These are phyloP conservation scores for Pseudogymnoascus pannorum DNA, from an alignment of 2,329 filamentous ascomycete genomes.

Conservation along the genomic window DNA sequence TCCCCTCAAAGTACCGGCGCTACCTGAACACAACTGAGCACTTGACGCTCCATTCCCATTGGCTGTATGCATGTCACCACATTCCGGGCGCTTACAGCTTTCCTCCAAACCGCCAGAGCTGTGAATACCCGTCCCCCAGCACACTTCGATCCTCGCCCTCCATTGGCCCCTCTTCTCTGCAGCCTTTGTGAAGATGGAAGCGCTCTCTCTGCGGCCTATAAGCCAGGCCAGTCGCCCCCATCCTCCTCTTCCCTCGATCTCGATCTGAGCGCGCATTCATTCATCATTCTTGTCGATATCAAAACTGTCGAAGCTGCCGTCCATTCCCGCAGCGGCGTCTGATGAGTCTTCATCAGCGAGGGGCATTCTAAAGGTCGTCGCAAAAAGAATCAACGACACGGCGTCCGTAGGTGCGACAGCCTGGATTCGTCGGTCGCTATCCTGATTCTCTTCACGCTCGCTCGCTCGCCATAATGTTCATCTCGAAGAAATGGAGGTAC, in stretches of 20 bases:
- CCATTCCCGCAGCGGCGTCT: constrained; percentile 2
- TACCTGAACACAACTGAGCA: neutral
- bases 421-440: constrained; percentile 4
- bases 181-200: constrained; percentile 4
- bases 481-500: constrained; percentile 41
- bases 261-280: neutral
- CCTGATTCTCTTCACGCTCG: neutral
- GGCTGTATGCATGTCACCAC: constrained; percentile 3
- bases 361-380: constrained; percentile 5
- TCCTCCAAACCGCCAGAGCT: neutral
- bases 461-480: constrained; percentile 7
- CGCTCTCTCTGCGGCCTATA: neutral
- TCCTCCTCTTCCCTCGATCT: neutral
- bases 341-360: constrained; percentile 5
- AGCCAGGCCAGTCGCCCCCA: neutral
- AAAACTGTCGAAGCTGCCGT: neutral
- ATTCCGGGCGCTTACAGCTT: constrained; percentile 7
- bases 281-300: neutral
- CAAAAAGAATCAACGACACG: neutral
- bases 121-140: constrained; percentile 6
- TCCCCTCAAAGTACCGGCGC: neutral
- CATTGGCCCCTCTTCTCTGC: neutral
- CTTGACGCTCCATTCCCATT: neutral
- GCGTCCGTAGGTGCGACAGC: neutral
- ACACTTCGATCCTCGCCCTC: neutral